Evolutionary conservation across 2,329 filamentous ascomycete genomes (phyloP), one percentile per base, ranked within the genome.

Genomic region (Emmonsiellopsis sp.): DNA sequence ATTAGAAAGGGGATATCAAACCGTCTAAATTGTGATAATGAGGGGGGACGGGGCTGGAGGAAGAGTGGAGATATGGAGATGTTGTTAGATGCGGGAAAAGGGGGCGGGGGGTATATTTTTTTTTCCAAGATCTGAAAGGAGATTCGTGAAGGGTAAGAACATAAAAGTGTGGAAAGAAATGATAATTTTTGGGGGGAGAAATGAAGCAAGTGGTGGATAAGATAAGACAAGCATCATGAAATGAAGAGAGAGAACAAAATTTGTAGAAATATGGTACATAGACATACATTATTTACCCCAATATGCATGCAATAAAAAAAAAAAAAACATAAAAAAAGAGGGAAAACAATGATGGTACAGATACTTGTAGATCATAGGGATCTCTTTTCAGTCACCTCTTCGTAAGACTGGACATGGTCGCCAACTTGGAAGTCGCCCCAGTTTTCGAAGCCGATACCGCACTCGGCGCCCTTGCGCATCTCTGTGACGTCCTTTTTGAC

Each of bases 401-500:
- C 88, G 64, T 91, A 95, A 36, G 84, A 85, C 74, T 97, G 93
- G 57, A 98, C 80, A 68, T 85, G 81, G 71, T 98, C 93, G 32
- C 92, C 93, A 11, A 83, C 76, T 63, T 85, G 69, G 66, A 97
- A 86, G 21, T 83, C 86, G 47, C 86, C 77, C 83, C 89, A 98
- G 34, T 77, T 79, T 2, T 86, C 83, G 63, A 98, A 92, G 51
- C 82, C 84, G 60, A 98, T 85, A 60, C 93, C 93, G 63, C 93
- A 98, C 71, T 98, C 93, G n/a, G 80, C 82, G 55, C 90, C 91
- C 72, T 95, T 97, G 63, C 83, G 84, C 83, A 95, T 93, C 65
- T 95, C 88, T 45, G 77, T 75, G 33, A 93, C 87, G 59, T 96
- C 88, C 68, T 94, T 94, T 78, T 97, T 96, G 68, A 87, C 83